Evolutionary conservation across 345 rosid species (phyloP).

Genomic region (Heritiera fomes): DNA sequence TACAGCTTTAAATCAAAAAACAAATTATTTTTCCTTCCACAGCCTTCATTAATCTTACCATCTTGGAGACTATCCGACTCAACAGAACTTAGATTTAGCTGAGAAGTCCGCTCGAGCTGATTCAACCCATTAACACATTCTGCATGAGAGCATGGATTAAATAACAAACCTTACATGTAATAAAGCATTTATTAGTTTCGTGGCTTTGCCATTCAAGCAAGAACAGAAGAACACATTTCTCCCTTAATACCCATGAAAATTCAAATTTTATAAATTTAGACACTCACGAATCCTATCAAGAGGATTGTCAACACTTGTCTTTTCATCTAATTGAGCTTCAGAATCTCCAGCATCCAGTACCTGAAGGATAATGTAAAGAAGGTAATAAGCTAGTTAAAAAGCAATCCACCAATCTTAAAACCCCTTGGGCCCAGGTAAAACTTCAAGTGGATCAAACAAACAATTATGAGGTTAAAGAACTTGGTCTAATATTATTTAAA

Average conservation of each 20-base stretch:
- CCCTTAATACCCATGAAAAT: neutral
- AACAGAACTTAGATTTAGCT: conserved; percentile 45
- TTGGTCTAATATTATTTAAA: neutral
- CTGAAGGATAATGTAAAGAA: conserved; percentile 26
- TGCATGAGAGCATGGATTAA: conserved; percentile 26
- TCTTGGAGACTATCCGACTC: conserved; percentile 65
- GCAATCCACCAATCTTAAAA: neutral
- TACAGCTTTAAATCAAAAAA: conserved; percentile 31
- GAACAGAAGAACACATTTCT: neutral
- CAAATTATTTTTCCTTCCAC: conserved; percentile 25
- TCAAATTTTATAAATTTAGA: conserved; percentile 2
- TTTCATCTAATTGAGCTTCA: conserved; percentile 48
- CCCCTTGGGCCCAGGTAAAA: neutral
- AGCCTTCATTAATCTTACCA: conserved; percentile 53
- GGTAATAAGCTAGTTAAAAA: conserved; percentile 13
- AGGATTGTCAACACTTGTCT: conserved; percentile 37
- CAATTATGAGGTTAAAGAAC: neutral
- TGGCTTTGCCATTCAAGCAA: conserved; percentile 11
- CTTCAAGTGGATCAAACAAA: neutral
- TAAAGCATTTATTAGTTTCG: neutral
- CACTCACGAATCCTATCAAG: conserved; percentile 65
- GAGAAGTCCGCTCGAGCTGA: conserved; percentile 44
- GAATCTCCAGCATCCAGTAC: conserved; percentile 42
- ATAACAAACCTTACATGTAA: neutral
- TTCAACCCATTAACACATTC: conserved; percentile 58